Evolutionary conservation across 495 filamentous ascomycete species (phyloP).

Genomic region (Trichoderma gamsii): DNA sequence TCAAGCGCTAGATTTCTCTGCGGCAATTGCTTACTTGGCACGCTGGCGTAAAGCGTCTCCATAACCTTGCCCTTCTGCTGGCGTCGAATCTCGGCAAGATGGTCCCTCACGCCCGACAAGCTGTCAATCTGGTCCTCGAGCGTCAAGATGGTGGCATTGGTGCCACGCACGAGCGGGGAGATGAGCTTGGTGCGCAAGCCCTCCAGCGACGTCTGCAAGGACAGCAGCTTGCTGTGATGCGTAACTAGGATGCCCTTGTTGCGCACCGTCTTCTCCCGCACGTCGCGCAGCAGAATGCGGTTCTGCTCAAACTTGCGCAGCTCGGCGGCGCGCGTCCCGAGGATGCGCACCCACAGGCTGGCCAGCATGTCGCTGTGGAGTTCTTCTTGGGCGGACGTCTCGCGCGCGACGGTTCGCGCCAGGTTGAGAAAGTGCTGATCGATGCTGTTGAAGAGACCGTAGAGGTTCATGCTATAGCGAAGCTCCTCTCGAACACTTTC

Average conservation of each 20-base stretch:
- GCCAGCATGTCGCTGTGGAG: conserved; percentile 73
- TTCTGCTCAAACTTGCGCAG: conserved; percentile 88
- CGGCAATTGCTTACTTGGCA: conserved; percentile 2
- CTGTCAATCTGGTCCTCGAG: conserved; percentile 81
- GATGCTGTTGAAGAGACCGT: conserved; percentile 78
- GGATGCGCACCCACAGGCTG: conserved; percentile 76
- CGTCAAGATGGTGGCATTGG: conserved; percentile 57
- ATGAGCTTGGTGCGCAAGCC: conserved; percentile 69
- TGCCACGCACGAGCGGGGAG: conserved; percentile 68
- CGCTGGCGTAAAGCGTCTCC: conserved; percentile 67
- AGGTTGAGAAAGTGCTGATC: conserved; percentile 85
- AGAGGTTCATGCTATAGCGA: conserved; percentile 65
- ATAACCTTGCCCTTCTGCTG: conserved; percentile 77
- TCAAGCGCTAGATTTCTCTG: neutral
- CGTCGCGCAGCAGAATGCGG: conserved; percentile 62
- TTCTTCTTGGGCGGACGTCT: conserved; percentile 70
- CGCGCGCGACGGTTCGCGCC: conserved; percentile 76
- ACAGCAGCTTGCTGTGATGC: conserved; percentile 71
- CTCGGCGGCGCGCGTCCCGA: conserved; percentile 62
- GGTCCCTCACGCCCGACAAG: conserved; percentile 68
- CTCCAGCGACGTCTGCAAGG: conserved; percentile 76
- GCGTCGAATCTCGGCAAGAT: conserved; percentile 64
- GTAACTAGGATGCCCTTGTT: conserved; percentile 80
- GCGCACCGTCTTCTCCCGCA: conserved; percentile 73
- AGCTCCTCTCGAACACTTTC: conserved; percentile 81